Percentiles rank a stretch among this genome's conserved stretches.
phyloP scores from a whole-genome alignment of 768 basidiomycete species.

The Steccherinum ochraceum region DNA sequence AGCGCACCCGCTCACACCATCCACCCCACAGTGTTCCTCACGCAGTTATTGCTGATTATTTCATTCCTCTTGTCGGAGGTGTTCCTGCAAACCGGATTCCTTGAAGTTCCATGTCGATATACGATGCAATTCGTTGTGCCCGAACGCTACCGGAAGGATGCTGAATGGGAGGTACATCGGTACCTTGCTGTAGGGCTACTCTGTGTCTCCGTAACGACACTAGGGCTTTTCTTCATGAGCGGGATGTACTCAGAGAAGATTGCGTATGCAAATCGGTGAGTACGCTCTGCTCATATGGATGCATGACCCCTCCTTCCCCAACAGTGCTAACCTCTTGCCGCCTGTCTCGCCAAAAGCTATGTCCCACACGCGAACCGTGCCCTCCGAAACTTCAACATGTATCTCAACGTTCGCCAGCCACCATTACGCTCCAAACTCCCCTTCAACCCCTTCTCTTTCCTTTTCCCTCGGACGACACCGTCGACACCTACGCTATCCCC shows the following conservation, averaged over 20 bases:
- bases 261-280: slow-evolving; percentile 90
- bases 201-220: slow-evolving; percentile 84
- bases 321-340: slow-evolving; percentile 7
- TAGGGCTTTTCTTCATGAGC: slow-evolving; percentile 92
- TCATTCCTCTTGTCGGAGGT: slow-evolving; percentile 72
- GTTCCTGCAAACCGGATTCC: slow-evolving; percentile 60
- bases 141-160: slow-evolving; percentile 36
- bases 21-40: slow-evolving; percentile 56
- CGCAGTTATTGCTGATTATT: slow-evolving; percentile 61
- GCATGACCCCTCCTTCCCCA: neutral
- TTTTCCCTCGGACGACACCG: slow-evolving; percentile 32
- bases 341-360: slow-evolving; percentile 50
- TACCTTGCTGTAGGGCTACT: slow-evolving; percentile 77
- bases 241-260: slow-evolving; percentile 97
- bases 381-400: slow-evolving; percentile 92
- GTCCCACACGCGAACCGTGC: slow-evolving; percentile 94
- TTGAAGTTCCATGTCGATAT: slow-evolving; percentile 56
- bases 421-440: slow-evolving; percentile 57
- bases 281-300: slow-evolving; percentile 12
- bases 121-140: slow-evolving; percentile 47
- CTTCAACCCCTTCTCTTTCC: slow-evolving; percentile 50
- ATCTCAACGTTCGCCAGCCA: slow-evolving; percentile 86
- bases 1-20: too few relatives aligned
- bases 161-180: slow-evolving; percentile 48
- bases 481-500: slow-evolving; percentile 30